These are phyloP conservation scores for Liriodendron chinense DNA, from an alignment of 164 flowering plant genomes.

Conservation along the genomic window DNA sequence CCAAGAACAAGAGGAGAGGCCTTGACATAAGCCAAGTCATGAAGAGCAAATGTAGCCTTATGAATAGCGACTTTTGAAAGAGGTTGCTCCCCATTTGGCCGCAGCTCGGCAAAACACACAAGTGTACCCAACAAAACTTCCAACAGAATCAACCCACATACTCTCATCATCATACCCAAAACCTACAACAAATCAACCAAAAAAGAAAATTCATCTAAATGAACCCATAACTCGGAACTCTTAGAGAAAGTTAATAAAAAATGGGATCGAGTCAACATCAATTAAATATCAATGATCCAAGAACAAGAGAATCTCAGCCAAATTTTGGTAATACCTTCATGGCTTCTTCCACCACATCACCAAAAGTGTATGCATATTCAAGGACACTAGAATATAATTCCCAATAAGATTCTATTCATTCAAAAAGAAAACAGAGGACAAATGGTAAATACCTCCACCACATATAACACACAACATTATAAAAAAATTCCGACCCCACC, in stretches of 20 bases:
- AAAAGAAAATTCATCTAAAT: not conserved
- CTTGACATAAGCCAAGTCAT: slow-evolving; percentile 49
- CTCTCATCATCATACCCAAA: slow-evolving; percentile 18
- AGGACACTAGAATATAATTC: too few relatives aligned
- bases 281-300: too few relatives aligned
- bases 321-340: too few relatives aligned
- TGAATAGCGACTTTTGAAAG: slow-evolving; percentile 65
- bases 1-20: slow-evolving; percentile 73
- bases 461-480: too few relatives aligned
- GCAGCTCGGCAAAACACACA: slow-evolving; percentile 23
- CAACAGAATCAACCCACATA: slow-evolving; percentile 18
- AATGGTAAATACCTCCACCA: too few relatives aligned
- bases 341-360: too few relatives aligned
- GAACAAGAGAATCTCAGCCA: too few relatives aligned
- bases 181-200: slow-evolving; percentile 17
- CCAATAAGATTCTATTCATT: too few relatives aligned
- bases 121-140: slow-evolving; percentile 27
- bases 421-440: too few relatives aligned
- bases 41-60: slow-evolving; percentile 35
- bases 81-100: slow-evolving; percentile 54
- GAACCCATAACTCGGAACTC: not conserved
- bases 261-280: not conserved
- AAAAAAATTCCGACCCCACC: too few relatives aligned
- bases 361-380: too few relatives aligned
- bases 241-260: too few relatives aligned